phyloP scores from a whole-genome alignment of 371 early-diverging fungal species.

The Apophysomyces trapeziformis region DNA sequence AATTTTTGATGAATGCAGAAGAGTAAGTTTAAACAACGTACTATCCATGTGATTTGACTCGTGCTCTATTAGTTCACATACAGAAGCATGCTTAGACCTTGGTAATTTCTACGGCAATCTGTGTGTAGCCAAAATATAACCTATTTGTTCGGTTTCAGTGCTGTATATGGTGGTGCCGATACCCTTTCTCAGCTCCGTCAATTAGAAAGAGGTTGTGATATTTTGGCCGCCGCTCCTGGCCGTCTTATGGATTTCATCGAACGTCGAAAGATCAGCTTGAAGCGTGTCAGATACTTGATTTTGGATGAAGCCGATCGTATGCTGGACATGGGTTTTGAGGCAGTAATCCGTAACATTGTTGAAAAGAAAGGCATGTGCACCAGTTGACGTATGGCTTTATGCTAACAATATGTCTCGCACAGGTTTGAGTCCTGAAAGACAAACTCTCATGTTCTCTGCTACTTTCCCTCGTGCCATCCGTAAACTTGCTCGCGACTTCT shows the following conservation, averaged over 20 bases:
- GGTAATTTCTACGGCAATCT: conserved; percentile 21
- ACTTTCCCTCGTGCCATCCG: conserved; percentile 97
- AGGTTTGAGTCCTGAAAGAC: conserved; percentile 70
- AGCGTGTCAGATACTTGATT: conserved; percentile 89
- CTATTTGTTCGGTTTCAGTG: conserved; percentile 43
- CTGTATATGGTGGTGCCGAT: conserved; percentile 94
- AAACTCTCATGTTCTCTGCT: conserved; percentile 98
- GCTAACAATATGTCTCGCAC: not conserved
- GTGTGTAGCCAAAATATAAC: no score
- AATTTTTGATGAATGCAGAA: conserved; percentile 52
- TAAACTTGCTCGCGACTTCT: conserved; percentile 88
- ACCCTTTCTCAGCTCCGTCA: conserved; percentile 83
- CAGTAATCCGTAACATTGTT: conserved; percentile 93
- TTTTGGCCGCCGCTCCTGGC: conserved; percentile 99
- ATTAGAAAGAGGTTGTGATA: conserved; percentile 86
- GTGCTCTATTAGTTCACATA: conserved; percentile 36
- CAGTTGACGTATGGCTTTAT: conserved; percentile 18
- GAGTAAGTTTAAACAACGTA: not conserved
- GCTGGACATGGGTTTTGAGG: conserved; percentile 99
- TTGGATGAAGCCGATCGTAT: conserved; percentile 98
- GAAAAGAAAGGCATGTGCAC: conserved; percentile 69
- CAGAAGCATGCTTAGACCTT: conserved; percentile 44
- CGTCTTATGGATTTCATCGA: conserved; percentile 95
- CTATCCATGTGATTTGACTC: not conserved
- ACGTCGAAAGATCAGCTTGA: conserved; percentile 76